phyloP scores from a whole-genome alignment of 345 rosid species.

The Arabidopsis arenosa region DNA sequence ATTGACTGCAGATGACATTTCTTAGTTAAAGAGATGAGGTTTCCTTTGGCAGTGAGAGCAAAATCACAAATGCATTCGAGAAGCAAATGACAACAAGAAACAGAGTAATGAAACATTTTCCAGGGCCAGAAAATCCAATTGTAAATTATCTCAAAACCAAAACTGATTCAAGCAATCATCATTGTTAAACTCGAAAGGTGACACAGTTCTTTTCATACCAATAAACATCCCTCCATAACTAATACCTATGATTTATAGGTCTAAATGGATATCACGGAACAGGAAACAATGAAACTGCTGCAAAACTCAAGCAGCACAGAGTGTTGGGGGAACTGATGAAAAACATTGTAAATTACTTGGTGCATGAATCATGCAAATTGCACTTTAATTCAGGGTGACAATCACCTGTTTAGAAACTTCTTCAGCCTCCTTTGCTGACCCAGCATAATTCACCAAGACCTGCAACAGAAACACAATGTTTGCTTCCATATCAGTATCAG shows the following conservation, averaged over 20 bases:
- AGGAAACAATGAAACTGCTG: constrained; percentile 12
- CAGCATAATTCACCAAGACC: constrained; percentile 95
- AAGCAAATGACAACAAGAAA: constrained; percentile 17
- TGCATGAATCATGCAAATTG: neutral
- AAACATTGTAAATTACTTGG: neutral
- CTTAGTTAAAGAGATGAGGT: neutral
- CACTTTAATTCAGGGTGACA: neutral
- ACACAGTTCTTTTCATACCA: neutral
- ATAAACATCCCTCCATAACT: neutral
- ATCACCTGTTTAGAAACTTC: constrained; percentile 87
- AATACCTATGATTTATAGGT: neutral
- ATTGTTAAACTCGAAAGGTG: constrained; percentile 9
- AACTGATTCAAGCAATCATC: neutral
- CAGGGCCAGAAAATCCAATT: neutral
- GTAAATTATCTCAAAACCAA: neutral
- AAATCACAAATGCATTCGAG: constrained; percentile 10
- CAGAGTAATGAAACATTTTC: neutral
- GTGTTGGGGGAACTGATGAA: neutral
- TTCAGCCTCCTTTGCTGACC: constrained; percentile 96
- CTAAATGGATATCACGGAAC: neutral
- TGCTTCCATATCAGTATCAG: neutral
- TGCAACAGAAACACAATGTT: constrained; percentile 44
- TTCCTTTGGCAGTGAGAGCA: neutral
- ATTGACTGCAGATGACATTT: neutral
- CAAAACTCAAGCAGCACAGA: neutral